Base-by-base conservation (phyloP, 179 eudicot species). In the Camellia oleifera region DNA sequence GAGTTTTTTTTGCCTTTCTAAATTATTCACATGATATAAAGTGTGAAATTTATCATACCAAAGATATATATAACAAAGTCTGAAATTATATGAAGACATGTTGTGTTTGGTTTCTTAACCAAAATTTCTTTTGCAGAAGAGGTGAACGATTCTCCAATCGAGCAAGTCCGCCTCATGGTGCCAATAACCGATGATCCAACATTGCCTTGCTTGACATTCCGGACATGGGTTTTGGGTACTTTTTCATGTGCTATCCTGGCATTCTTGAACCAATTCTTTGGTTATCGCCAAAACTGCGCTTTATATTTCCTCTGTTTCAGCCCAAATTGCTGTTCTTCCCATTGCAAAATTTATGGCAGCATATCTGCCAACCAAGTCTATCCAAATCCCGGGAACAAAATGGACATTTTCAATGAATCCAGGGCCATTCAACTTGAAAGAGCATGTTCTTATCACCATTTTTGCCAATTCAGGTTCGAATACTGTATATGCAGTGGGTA, bases 371-470 rank as follows among this genome's bases (percentile, higher is more conserved):
- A 26, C 32, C 32, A 26, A 26, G 32, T 26, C 32, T 26, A 26
- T 26, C 32, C 32, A 26, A 26, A 26, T 26, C 32, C 32, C 32
- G 32, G 32, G 32, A 26, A 26, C 32, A 26, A 26, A 26, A 26
- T 26, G 32, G 32, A 26, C 32, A 92, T 92, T n/a, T 40, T 79
- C 93, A 3, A 10, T 92, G n/a, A 93, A 93, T 67, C 98, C 96
- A 3, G 96, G 98, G 12, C 94, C 93, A 0, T 93, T 93, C 72
- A 92, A 92, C 79, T 61, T 93, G 70, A 93, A 93, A 78, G 98
- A 93, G 80, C 96, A 93, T 79, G 91, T 88, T 13, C 85, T 93
- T 73, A 92, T 93, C 74, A 93, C 96, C 13, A 84, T 92, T 2
- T 88, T 93, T 11, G 98, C 98, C n/a, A 91, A 85, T 74, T 80